Conservation (phyloP, 176 grass and related monocot species). For the Ananas comosus region DNA sequence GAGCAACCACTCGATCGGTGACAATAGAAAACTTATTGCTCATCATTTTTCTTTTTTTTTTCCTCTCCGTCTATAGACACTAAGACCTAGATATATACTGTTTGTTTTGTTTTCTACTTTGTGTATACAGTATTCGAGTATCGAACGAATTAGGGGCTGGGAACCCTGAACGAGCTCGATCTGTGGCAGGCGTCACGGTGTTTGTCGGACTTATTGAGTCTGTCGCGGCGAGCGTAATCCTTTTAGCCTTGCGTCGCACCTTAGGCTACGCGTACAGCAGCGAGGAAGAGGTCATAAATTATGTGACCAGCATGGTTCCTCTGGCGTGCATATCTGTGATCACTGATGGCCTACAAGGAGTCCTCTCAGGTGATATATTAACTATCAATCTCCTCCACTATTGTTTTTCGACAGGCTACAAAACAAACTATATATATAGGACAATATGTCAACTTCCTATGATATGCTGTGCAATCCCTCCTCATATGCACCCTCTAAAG, state of each 20-base stretch:
- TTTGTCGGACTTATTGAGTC: slow-evolving; percentile 49
- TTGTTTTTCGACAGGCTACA: too few species aligned
- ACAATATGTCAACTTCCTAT: too few species aligned
- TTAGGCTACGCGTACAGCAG: slow-evolving; percentile 84
- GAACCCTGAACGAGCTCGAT: slow-evolving; percentile 71
- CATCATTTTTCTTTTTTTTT: neutral
- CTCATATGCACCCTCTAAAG: too few species aligned
- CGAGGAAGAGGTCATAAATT: slow-evolving; percentile 50
- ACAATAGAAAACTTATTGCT: neutral
- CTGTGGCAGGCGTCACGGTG: slow-evolving; percentile 47
- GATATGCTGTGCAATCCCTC: too few species aligned
- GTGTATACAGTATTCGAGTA: slow-evolving; percentile 55
- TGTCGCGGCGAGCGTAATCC: slow-evolving; percentile 32
- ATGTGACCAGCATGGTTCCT: slow-evolving; percentile 65
- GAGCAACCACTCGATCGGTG: slow-evolving; percentile 12
- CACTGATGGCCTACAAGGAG: slow-evolving; percentile 71
- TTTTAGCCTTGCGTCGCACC: slow-evolving; percentile 43
- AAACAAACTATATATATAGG: too few species aligned
- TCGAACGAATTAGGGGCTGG: slow-evolving; percentile 81
- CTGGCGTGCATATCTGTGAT: slow-evolving; percentile 62
- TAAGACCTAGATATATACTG: too few species aligned
- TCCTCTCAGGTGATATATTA: slow-evolving; percentile 52
- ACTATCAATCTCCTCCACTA: neutral
- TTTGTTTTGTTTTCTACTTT: too few species aligned
- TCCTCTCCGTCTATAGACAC: neutral